phyloP scores from a whole-genome alignment of 164 flowering plant species.

The Tetrastigma voinierianum region DNA sequence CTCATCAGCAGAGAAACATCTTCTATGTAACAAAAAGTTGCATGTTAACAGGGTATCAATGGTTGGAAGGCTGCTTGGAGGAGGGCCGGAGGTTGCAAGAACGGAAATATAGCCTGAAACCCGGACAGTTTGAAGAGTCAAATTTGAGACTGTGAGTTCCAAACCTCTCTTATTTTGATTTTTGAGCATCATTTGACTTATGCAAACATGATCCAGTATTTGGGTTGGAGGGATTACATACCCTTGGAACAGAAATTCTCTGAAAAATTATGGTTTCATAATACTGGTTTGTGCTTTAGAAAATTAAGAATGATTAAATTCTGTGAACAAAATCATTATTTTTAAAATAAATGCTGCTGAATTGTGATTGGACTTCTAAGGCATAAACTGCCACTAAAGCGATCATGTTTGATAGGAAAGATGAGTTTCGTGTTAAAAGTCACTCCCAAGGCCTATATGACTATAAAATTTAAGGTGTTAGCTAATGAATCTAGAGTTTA shows the following conservation, averaged over 20 bases:
- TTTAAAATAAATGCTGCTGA: not conserved
- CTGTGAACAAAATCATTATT: too few species aligned
- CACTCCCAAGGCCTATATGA: not conserved
- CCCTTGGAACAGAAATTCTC: not conserved
- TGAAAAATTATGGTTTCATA: not conserved
- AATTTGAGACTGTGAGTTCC: conserved; percentile 30
- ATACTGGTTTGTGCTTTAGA: not conserved
- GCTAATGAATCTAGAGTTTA: too few species aligned
- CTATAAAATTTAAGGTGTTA: not conserved
- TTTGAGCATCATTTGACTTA: not conserved
- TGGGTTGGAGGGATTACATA: not conserved
- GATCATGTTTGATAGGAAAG: not conserved
- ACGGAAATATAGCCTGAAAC: conserved; percentile 55
- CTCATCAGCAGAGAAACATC: conserved; percentile 38
- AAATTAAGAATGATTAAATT: not conserved
- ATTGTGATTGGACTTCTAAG: not conserved
- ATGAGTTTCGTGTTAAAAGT: not conserved
- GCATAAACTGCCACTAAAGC: too few species aligned
- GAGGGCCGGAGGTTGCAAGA: conserved; percentile 52
- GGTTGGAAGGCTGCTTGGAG: conserved; percentile 77
- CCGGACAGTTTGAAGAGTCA: conserved; percentile 27
- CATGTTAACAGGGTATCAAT: conserved; percentile 64
- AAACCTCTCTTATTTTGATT: not conserved
- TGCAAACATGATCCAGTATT: not conserved
- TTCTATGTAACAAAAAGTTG: conserved; percentile 41